Conservation (phyloP, 2,329 filamentous ascomycete species). For the Aspergillus tamarii region DNA sequence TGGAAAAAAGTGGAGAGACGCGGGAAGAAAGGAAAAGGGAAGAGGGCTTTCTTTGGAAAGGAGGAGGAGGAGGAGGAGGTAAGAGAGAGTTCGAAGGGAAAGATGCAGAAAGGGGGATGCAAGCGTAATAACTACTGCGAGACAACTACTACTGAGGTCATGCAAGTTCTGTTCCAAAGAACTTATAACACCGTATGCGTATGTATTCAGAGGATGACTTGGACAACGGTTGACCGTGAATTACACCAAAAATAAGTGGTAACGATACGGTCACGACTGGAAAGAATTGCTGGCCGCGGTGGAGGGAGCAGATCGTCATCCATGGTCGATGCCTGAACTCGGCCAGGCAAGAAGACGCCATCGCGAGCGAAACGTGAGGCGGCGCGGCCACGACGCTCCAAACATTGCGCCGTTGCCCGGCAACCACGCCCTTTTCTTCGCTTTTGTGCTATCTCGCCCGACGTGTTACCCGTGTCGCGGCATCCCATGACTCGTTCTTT, state of each 20-base stretch:
- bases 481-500: constrained; percentile 19
- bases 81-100: constrained; percentile 18
- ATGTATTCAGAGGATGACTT: background rate
- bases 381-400: constrained; percentile 21
- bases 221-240: background rate
- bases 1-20: constrained; percentile 1
- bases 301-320: constrained; percentile 14
- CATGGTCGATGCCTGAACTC: constrained; percentile 19
- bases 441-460: constrained; percentile 6
- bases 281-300: constrained; percentile 15
- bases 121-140: constrained; percentile 5
- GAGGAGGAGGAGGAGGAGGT: constrained; percentile 13
- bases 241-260: constrained; percentile 7
- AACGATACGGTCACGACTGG: constrained; percentile 22
- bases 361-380: constrained; percentile 23
- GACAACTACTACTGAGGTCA: background rate
- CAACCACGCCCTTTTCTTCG: constrained; percentile 49
- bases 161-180: background rate
- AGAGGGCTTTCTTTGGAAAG: constrained; percentile 9
- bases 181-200: background rate
- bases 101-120: constrained; percentile 19
- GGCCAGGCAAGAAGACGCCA: constrained; percentile 22
- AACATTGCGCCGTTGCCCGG: constrained; percentile 42
- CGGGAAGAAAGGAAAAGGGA: constrained; percentile 15
- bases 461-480: constrained; percentile 21